Evolutionary conservation across 306 rosid genomes (phyloP).

Genomic region (Trifolium fragiferum): DNA sequence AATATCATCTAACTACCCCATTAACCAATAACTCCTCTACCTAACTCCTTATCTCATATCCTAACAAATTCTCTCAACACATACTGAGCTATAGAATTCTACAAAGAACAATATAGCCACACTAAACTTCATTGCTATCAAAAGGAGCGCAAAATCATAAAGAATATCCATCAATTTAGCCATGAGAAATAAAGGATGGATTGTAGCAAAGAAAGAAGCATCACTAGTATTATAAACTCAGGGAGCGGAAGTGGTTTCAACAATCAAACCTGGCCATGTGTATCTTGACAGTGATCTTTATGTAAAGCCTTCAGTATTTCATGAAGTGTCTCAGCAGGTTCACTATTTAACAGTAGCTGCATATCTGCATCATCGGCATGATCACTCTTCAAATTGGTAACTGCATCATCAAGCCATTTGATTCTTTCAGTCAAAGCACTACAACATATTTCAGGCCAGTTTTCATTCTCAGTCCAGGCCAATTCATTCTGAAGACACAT

Average conservation of each 20-base stretch:
- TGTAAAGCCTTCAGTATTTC: slow-evolving; percentile 61
- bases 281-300: slow-evolving; percentile 44
- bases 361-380: slow-evolving; percentile 36
- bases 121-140: slow-evolving; percentile 1
- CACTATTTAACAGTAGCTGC: slow-evolving; percentile 45
- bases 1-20: too few species aligned
- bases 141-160: slow-evolving; percentile 13
- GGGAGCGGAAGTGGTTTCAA: slow-evolving; percentile 21
- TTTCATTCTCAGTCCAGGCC: slow-evolving; percentile 49
- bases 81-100: slow-evolving; percentile 7
- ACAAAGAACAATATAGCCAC: not conserved
- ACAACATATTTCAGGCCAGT: slow-evolving; percentile 58
- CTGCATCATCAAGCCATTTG: slow-evolving; percentile 45
- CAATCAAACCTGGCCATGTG: slow-evolving; percentile 59
- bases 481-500: slow-evolving; percentile 63
- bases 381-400: slow-evolving; percentile 53
- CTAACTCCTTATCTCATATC: not conserved
- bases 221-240: not conserved
- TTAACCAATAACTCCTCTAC: not conserved
- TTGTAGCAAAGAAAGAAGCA: not conserved
- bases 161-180: slow-evolving; percentile 12
- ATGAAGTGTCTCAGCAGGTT: slow-evolving; percentile 59
- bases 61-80: not conserved
- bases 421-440: slow-evolving; percentile 61
- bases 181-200: not conserved